phyloP scores from a whole-genome alignment of 108 stramenopile genomes.

The Pelagomonas calceolata region DNA sequence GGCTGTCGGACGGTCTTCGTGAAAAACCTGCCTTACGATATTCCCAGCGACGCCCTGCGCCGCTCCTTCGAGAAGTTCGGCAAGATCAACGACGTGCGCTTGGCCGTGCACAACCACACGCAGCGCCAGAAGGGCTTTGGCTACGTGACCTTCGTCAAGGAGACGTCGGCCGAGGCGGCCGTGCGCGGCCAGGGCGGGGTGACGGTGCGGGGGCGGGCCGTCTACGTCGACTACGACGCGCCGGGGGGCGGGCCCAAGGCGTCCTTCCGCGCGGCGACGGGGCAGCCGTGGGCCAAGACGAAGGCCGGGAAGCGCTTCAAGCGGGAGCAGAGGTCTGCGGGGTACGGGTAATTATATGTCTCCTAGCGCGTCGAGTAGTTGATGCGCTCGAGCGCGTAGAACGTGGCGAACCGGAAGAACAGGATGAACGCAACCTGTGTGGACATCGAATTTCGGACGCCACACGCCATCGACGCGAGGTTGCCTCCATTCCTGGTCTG shows the following conservation, averaged over 20 bases:
- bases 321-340: conserved; percentile 1
- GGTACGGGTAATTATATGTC: too few species aligned
- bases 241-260: conserved; percentile 2
- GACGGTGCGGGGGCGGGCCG: conserved; percentile 1
- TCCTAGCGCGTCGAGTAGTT: background rate
- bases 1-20: conserved; percentile 72
- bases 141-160: conserved; percentile 39
- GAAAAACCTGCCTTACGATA: conserved; percentile 76
- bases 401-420: background rate
- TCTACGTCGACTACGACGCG: conserved; percentile 11
- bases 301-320: background rate
- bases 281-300: conserved; percentile 6
- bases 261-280: conserved; percentile 3
- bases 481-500: too few species aligned
- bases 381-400: background rate
- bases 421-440: background rate
- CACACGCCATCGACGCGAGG: too few species aligned
- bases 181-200: conserved; percentile 6
- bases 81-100: conserved; percentile 24
- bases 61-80: conserved; percentile 44
- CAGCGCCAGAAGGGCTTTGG: conserved; percentile 42
- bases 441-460: too few species aligned
- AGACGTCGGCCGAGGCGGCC: conserved; percentile 33
- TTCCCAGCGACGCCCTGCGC: conserved; percentile 62
- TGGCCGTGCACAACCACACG: conserved; percentile 44